Conservation (phyloP, 768 basidiomycete genomes). For the Dacryopinax primogenitus region DNA sequence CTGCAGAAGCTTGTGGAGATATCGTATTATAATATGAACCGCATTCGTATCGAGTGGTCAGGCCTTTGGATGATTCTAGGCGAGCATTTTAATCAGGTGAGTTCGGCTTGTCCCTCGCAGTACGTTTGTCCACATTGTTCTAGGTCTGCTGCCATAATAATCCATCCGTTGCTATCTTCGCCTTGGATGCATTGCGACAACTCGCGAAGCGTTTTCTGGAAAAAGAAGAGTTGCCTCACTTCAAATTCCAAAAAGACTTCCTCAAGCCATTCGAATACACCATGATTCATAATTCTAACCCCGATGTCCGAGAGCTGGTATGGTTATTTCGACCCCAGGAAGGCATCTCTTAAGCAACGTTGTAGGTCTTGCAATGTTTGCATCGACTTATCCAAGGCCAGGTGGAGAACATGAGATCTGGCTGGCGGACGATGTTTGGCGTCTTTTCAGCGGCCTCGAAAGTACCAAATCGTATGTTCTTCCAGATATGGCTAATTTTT, state of each 20-base stretch:
- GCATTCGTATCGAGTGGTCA: constrained; percentile 96
- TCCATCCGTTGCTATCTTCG: constrained; percentile 91
- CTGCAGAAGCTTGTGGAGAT: constrained; percentile 97
- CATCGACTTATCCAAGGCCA: constrained; percentile 98
- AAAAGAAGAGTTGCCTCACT: constrained; percentile 94
- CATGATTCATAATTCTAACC: constrained; percentile 91
- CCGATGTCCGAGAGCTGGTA: constrained; percentile 94
- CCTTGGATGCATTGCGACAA: constrained; percentile 89
- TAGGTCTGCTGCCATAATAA: constrained; percentile 98
- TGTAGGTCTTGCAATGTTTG: constrained; percentile 85
- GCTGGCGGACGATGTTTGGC: constrained; percentile 98
- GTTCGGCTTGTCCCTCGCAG: constrained; percentile 14
- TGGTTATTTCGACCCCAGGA: too few species aligned
- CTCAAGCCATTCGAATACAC: constrained; percentile 96
- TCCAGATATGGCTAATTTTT: neutral
- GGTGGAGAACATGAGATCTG: constrained; percentile 88
- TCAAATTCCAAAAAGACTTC: constrained; percentile 99
- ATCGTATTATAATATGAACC: constrained; percentile 98
- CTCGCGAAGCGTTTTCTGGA: constrained; percentile 97
- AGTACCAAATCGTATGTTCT: constrained; percentile 60
- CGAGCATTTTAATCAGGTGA: constrained; percentile 94
- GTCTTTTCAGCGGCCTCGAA: constrained; percentile 95
- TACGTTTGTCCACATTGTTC: neutral
- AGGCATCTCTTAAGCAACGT: neutral
- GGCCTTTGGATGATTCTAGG: constrained; percentile 96